Percentiles rank a stretch among this genome's conserved stretches.
Conservation (phyloP, 1,284 basidiomycete species). For the Rhizopogon hawkerae region DNA sequence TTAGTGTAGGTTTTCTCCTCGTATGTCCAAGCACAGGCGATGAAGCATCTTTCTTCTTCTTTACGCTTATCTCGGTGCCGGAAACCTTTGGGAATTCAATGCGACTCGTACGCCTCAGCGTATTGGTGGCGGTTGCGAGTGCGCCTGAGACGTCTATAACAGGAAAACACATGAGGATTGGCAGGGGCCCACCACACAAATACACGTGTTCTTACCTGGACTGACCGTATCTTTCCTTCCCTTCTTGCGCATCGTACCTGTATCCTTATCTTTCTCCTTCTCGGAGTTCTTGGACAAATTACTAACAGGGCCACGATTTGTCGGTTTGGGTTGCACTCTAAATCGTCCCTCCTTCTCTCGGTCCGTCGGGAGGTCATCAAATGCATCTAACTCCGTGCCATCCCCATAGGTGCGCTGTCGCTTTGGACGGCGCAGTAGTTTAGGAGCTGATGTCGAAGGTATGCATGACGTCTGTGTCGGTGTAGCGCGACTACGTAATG, state of each 20-base stretch:
- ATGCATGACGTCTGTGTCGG: conserved; percentile 24
- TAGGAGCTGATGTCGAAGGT: conserved; percentile 43
- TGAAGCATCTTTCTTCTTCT: conserved; percentile 46
- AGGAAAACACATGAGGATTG: conserved; percentile 4
- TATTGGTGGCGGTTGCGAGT: conserved; percentile 27
- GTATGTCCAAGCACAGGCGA: conserved; percentile 38
- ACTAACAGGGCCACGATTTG: conserved; percentile 45
- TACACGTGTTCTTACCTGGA: conserved; percentile 32
- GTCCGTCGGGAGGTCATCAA: conserved; percentile 87
- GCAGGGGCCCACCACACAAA: background rate
- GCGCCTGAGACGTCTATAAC: conserved; percentile 21
- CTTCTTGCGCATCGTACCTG: conserved; percentile 50
- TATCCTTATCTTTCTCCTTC: conserved; percentile 31
- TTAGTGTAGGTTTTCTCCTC: conserved; percentile 73
- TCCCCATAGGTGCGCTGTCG: conserved; percentile 74
- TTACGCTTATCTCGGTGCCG: conserved; percentile 33
- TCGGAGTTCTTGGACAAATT: conserved; percentile 36
- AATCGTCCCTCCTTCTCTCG: conserved; percentile 70
- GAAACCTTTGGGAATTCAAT: conserved; percentile 34
- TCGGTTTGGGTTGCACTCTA: conserved; percentile 59
- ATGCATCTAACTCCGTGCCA: conserved; percentile 84
- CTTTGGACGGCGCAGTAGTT: conserved; percentile 67
- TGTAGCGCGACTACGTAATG: conserved; percentile 28
- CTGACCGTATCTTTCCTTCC: conserved; percentile 34
- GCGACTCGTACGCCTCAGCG: conserved; percentile 35